A percentile compares a stretch with the other conserved stretches of the same genome.
Conservation (phyloP, 2,329 filamentous ascomycete genomes). For the Monosporascus sp. region DNA sequence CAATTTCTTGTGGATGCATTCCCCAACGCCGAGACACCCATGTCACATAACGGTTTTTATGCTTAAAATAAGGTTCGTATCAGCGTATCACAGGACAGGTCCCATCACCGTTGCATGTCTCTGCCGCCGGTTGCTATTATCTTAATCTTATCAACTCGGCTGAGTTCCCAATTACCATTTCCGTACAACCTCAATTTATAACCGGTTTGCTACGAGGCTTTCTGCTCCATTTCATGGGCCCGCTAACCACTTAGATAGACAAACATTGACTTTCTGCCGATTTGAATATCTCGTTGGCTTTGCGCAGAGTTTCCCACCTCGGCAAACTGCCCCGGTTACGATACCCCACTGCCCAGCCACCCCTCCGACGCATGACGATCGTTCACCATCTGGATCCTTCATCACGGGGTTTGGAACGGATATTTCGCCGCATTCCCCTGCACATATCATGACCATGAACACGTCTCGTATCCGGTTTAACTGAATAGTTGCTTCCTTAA, state of each 20-base stretch:
- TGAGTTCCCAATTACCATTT: slow-evolving; percentile 6
- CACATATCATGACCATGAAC: not conserved
- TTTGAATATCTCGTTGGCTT: no score
- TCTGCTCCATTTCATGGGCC: no score
- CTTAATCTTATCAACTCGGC: not conserved
- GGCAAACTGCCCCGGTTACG: no score
- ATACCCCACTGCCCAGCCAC: no score
- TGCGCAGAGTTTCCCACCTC: no score
- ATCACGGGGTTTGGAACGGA: not conserved
- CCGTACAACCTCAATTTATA: not conserved
- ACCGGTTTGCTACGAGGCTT: no score
- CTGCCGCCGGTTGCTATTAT: not conserved
- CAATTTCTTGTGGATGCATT: no score
- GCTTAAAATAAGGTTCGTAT: not conserved
- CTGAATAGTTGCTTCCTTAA: not conserved
- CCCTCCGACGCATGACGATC: no score
- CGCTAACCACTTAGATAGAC: no score
- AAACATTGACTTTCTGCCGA: no score
- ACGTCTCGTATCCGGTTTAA: not conserved
- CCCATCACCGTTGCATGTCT: not conserved
- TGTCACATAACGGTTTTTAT: not conserved
- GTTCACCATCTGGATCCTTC: no score
- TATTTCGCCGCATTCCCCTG: not conserved
- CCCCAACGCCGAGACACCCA: no score
- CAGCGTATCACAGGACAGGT: not conserved